Conservation (phyloP, 768 basidiomycete genomes). For the Boletus sp. region DNA sequence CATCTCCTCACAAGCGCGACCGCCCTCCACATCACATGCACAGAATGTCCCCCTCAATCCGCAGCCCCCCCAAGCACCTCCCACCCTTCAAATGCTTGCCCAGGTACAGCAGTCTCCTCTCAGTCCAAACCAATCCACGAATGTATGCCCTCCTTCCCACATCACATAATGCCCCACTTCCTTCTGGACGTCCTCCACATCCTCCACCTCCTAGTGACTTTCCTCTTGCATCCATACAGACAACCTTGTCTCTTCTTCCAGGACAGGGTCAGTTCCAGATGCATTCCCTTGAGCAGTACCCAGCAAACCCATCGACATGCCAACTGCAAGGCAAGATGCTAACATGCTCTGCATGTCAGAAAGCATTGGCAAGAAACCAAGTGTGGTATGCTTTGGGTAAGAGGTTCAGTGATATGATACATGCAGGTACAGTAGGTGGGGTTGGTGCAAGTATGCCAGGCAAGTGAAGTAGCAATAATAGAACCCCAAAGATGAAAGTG, state of each 20-base stretch:
- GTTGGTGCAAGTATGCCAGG: too few species aligned
- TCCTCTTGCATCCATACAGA: conserved; percentile 22
- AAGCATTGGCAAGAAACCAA: too few species aligned
- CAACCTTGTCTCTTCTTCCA: conserved; percentile 22
- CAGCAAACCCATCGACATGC: too few species aligned
- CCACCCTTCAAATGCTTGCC: conserved; percentile 5
- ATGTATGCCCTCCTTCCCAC: conserved; percentile 14
- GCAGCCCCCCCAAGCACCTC: conserved; percentile 18
- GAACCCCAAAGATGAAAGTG: too few species aligned
- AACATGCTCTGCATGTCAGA: too few species aligned
- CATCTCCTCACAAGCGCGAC: conserved; percentile 28
- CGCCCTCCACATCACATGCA: conserved; percentile 22
- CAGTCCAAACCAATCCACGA: conserved; percentile 20
- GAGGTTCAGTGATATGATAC: too few species aligned
- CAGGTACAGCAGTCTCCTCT: conserved; percentile 26
- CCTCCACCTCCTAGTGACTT: conserved; percentile 23
- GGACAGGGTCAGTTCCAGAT: conserved; percentile 34
- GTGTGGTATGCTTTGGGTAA: too few species aligned
- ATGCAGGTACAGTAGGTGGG: too few species aligned
- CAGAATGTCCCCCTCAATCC: conserved; percentile 25
- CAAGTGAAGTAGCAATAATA: too few species aligned
- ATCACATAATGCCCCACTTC: conserved; percentile 24
- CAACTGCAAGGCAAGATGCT: too few species aligned
- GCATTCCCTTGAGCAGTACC: conserved; percentile 29
- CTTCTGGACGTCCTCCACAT: conserved; percentile 26